Evolutionary conservation across 2,329 filamentous ascomycete genomes (phyloP).

Genomic region (Aureobasidium sp.): DNA sequence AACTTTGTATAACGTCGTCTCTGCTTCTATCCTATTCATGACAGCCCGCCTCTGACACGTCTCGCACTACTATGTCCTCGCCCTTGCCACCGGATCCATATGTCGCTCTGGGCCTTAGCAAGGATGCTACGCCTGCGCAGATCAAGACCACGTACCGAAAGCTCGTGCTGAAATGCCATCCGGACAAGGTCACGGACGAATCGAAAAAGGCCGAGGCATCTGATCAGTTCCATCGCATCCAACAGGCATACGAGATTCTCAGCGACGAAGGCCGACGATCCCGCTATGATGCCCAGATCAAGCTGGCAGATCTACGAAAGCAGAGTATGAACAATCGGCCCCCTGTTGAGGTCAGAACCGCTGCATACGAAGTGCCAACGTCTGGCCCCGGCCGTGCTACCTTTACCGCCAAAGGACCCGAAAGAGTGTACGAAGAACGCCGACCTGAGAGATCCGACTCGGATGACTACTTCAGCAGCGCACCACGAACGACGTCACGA

Average conservation of each 20-base stretch:
- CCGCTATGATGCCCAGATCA: slow-evolving; percentile 71
- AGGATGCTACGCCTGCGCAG: slow-evolving; percentile 64
- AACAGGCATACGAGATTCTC: slow-evolving; percentile 86
- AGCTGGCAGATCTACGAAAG: slow-evolving; percentile 55
- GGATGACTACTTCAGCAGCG: slow-evolving; percentile 29
- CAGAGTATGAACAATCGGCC: slow-evolving; percentile 38
- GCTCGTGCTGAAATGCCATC: slow-evolving; percentile 74
- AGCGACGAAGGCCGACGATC: slow-evolving; percentile 64
- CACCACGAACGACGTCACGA: slow-evolving; percentile 23
- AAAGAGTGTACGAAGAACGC: slow-evolving; percentile 24
- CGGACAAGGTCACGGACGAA: slow-evolving; percentile 48
- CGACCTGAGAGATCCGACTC: slow-evolving; percentile 17
- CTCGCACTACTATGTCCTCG: slow-evolving; percentile 28
- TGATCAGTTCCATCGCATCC: slow-evolving; percentile 84
- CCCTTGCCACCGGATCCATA: slow-evolving; percentile 66
- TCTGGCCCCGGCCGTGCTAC: slow-evolving; percentile 23
- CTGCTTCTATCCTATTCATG: not conserved
- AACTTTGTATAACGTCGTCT: not conserved
- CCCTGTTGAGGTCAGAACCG: slow-evolving; percentile 23
- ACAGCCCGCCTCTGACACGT: not conserved
- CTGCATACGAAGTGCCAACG: slow-evolving; percentile 26
- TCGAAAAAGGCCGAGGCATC: slow-evolving; percentile 68
- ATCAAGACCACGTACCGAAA: slow-evolving; percentile 91
- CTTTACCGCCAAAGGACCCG: slow-evolving; percentile 17
- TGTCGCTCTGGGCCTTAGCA: slow-evolving; percentile 62